phyloP scores from a whole-genome alignment of 768 basidiomycete genomes.

The Pleurotus pulmonarius region DNA sequence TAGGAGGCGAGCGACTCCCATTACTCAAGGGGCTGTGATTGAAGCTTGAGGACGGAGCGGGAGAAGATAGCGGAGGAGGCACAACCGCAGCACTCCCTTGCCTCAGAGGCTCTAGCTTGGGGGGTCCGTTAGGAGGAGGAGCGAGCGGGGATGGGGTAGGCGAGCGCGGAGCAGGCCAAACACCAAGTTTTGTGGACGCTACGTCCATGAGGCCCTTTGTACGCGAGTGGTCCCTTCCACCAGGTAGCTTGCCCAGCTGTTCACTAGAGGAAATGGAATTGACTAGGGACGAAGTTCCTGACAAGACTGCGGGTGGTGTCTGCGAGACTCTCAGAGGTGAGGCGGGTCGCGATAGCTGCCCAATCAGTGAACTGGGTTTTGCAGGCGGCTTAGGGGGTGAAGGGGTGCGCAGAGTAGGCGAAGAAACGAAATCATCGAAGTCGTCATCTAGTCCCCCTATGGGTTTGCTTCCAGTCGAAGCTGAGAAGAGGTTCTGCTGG shows the following conservation, averaged over 20 bases:
- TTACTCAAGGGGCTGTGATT: background rate
- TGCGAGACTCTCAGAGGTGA: slow-evolving; percentile 20
- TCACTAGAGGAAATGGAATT: slow-evolving; percentile 9
- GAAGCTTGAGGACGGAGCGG: slow-evolving; percentile 11
- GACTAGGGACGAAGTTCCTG: slow-evolving; percentile 1
- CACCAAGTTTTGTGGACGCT: slow-evolving; percentile 39
- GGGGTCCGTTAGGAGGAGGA: slow-evolving; percentile 26
- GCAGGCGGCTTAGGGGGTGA: slow-evolving; percentile 43
- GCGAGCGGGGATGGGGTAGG: slow-evolving; percentile 37
- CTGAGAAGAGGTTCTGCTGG: slow-evolving; percentile 17
- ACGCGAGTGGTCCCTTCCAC: slow-evolving; percentile 48
- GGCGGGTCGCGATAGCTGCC: slow-evolving; percentile 12
- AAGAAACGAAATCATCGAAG: slow-evolving; percentile 45
- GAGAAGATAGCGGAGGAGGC: slow-evolving; percentile 10
- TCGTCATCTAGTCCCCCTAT: slow-evolving; percentile 29
- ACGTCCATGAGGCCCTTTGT: slow-evolving; percentile 54
- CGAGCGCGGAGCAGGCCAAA: slow-evolving; percentile 46
- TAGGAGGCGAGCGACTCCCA: slow-evolving; percentile 10
- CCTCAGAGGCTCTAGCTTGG: slow-evolving; percentile 22
- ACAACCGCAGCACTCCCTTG: slow-evolving; percentile 12
- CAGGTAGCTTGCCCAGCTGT: slow-evolving; percentile 19
- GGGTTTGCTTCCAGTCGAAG: slow-evolving; percentile 12
- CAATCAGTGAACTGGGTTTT: slow-evolving; percentile 20
- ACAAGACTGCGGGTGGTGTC: slow-evolving; percentile 12
- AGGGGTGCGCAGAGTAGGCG: slow-evolving; percentile 33